Evolutionary conservation across 768 basidiomycete species (phyloP), one percentile per base, ranked within the genome.

Genomic region (Heimioporus sp.): DNA sequence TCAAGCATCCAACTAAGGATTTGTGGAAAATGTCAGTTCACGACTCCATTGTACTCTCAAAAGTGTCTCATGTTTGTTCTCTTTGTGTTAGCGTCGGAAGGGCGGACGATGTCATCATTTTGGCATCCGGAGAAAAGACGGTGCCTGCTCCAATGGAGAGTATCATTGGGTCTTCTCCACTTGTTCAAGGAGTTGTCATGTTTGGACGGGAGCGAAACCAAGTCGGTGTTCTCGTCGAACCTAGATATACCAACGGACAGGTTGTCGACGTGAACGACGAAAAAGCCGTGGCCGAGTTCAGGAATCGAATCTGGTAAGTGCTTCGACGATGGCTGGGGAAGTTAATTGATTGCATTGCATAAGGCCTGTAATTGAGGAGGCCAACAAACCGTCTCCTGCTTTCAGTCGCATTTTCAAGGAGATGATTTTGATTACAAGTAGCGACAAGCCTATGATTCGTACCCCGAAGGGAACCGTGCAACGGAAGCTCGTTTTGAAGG

Each of bases 401-500:
- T 77, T 74, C 52, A 76, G 75, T 49, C 67, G 73, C 7, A 70
- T 79, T 8, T 78, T 75, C 62, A 78, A 78, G 61, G 77, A 82
- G 57, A 76, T 81, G 79, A 79, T 82, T 41, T 35, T 81, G n/a
- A 57, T 81, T 10, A 66, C 78, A 1, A 59, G 62, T 3, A 39
- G 66, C 15, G 65, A 61, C 1, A 78, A 77, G 54, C 81, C 80
- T 0, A 58, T 82, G 42, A 62, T 69, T 7, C 72, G 75, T 37
- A 64, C 78, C 4, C 68, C 65, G 3, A 82, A 82, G 52, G 77
- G 79, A 0, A 76, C 78, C 0, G 66, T 79, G 5, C 64, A 66
- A 48, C 70, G 74, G 28, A 76, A 74, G 48, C 68, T 66, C 12
- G 65, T 75, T 1, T 46, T 80, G 15, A 60, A 49, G 0, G 40